Conservation (phyloP, 257 asterid species). For the Ilex aquifolium region DNA sequence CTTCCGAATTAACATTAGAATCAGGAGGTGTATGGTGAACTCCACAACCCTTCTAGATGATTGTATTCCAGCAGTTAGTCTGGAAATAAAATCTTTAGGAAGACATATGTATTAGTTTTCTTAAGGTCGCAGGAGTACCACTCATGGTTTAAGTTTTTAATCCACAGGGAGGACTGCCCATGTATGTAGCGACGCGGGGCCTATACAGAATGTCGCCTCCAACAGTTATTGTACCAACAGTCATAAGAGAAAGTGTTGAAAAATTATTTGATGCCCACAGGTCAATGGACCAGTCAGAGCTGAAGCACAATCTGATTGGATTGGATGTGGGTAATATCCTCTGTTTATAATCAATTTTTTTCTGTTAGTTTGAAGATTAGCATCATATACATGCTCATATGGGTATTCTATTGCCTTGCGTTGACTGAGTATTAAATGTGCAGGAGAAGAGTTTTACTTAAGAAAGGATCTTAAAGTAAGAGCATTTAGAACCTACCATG, state of each 20-base stretch:
- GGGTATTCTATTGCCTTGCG: neutral
- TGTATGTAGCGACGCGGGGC: conserved; percentile 96
- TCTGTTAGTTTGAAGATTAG: no score
- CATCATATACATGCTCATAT: neutral
- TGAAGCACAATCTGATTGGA: conserved; percentile 71
- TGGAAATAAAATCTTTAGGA: no score
- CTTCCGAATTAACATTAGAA: no score
- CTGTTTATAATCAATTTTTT: no score
- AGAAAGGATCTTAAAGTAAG: conserved; percentile 80
- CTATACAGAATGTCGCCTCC: conserved; percentile 81
- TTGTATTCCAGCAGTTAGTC: no score
- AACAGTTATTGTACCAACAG: conserved; percentile 77
- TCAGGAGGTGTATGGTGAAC: no score
- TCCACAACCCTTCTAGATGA: no score
- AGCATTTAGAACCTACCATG: conserved; percentile 84
- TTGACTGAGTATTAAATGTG: conserved; percentile 12
- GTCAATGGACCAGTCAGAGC: conserved; percentile 89
- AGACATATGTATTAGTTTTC: neutral
- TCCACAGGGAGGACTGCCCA: conserved; percentile 86
- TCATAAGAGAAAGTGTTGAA: conserved; percentile 63
- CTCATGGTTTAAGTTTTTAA: neutral
- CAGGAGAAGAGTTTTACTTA: conserved; percentile 78
- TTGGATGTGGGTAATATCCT: conserved; percentile 77
- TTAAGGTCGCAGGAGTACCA: neutral
- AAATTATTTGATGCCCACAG: conserved; percentile 93